A percentile compares a stretch with the other conserved stretches of the same genome.
phyloP scores from a whole-genome alignment of 495 filamentous ascomycete species.

The Aspergillus funiculosus region DNA sequence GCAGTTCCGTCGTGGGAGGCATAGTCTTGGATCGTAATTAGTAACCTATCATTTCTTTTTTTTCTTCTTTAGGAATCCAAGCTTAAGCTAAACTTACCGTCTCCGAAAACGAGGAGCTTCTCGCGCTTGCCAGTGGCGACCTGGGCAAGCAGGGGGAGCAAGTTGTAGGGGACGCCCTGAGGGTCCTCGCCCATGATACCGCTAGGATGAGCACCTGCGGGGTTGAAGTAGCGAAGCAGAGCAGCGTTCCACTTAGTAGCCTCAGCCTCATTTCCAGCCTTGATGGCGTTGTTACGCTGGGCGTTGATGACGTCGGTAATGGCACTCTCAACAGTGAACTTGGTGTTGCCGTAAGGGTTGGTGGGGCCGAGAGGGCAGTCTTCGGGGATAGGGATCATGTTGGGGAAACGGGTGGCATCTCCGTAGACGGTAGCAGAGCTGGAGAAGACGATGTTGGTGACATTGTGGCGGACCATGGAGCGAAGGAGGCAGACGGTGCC shows the following conservation, averaged over 20 bases:
- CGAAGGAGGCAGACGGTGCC: constrained; percentile 84
- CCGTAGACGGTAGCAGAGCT: constrained; percentile 96
- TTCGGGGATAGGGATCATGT: constrained; percentile 99
- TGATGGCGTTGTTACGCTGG: constrained; percentile 75
- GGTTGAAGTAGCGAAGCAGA: constrained; percentile 95
- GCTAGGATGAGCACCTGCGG: constrained; percentile 86
- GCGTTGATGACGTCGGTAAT: constrained; percentile 89
- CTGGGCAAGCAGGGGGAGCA: constrained; percentile 89
- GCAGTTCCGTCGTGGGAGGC: constrained; percentile 76
- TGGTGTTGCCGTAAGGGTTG: constrained; percentile 95
- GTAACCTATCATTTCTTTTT: background rate
- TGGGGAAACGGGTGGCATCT: constrained; percentile 88
- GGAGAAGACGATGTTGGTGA: constrained; percentile 96
- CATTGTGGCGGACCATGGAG: constrained; percentile 82
- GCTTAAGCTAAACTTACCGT: constrained; percentile 54
- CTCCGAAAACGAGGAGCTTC: constrained; percentile 90
- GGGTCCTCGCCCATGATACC: constrained; percentile 99
- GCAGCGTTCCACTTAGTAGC: constrained; percentile 85
- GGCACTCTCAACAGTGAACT: constrained; percentile 81
- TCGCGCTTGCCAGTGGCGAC: constrained; percentile 92
- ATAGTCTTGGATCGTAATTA: constrained; percentile 60
- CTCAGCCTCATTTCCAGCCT: constrained; percentile 62
- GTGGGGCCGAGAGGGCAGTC: constrained; percentile 92
- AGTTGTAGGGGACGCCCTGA: constrained; percentile 90
- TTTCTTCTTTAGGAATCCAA: background rate